Evolutionary conservation across 148 eudicot genomes (phyloP), one percentile per base, ranked within the genome.

Genomic region (Rhododendron kiyosumense): DNA sequence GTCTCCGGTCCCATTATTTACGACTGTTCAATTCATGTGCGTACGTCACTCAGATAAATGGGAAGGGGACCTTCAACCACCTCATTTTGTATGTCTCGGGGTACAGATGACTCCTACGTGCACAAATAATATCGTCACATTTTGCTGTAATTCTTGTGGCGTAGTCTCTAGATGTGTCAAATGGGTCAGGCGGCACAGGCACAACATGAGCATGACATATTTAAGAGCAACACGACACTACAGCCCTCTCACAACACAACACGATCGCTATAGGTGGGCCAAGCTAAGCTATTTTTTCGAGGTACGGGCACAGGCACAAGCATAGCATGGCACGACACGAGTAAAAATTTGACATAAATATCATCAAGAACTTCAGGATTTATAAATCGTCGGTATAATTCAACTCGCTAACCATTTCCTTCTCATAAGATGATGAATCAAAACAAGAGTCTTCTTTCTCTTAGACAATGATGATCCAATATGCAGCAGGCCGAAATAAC

Each of bases 401-500:
- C 41, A 61, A 83, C 82, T 91, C 90, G 82, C 85, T 85, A 86
- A 87, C 91, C 84, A 90, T 87, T 69, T 88, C 92, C 63, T 91
- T 91, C 61, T 90, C 92, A 88, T 80, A 82, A 26, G 90, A 79
- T 46, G 90, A 85, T 63, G 85, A 87, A 86, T 81, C 90, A 71
- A 83, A 51, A 82, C 71, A 32, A 59, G 54, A 79, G 57, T 78
- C 91, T 82, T 87, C 89, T 83, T 41, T 41, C 43, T 41, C 43
- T 41, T 41, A 7, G 7, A 5, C 43, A 41, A 41, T 41, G 43
- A 41, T 5, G 43, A 41, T 41, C 7, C 43, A 41, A 41, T 41
- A 5, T 36, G 38, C 2, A 36, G 2, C 3, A 2, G 38, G 38
- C 38, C 3, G 38, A 36, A 36, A 36, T 36, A 36, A 36, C 3